Conservation (phyloP, 2,329 filamentous ascomycete genomes). For the Orbilia brochopaga region DNA sequence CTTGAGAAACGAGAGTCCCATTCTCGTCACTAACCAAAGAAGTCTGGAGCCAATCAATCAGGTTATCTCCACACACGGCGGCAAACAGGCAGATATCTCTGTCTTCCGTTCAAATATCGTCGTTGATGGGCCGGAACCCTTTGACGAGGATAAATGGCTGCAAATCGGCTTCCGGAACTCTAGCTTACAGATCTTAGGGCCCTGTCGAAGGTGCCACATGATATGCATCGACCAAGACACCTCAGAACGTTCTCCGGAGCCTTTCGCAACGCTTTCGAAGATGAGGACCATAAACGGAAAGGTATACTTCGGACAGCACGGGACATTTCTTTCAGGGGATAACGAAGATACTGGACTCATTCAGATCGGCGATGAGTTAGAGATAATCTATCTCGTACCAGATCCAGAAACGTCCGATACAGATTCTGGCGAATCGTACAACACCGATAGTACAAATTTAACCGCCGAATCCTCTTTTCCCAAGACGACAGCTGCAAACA, state of each 20-base stretch:
- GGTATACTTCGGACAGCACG: constrained; percentile 87
- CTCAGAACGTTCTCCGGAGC: constrained; percentile 78
- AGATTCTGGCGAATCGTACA: constrained; percentile 40
- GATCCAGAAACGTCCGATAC: constrained; percentile 35
- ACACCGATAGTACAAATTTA: constrained; percentile 22
- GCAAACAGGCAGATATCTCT: constrained; percentile 71
- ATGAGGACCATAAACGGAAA: constrained; percentile 82
- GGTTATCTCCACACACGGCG: constrained; percentile 69
- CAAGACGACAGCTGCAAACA: constrained; percentile 7
- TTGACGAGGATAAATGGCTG: constrained; percentile 38
- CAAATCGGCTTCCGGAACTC: constrained; percentile 29
- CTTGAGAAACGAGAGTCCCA: constrained; percentile 91
- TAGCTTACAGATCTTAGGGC: constrained; percentile 69
- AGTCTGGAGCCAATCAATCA: constrained; percentile 80
- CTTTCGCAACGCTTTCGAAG: constrained; percentile 85
- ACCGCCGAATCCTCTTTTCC: constrained; percentile 14
- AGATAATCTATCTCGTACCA: constrained; percentile 17
- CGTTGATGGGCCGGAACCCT: constrained; percentile 61
- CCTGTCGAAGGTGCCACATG: constrained; percentile 93
- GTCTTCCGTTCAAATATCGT: constrained; percentile 91
- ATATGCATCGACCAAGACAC: constrained; percentile 89
- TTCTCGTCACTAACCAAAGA: constrained; percentile 79
- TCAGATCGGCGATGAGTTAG: constrained; percentile 33
- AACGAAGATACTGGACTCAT: constrained; percentile 5
- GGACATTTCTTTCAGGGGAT: constrained; percentile 51